Evolutionary conservation across 2,329 filamentous ascomycete species (phyloP).

Genomic region (Apiospora koreana): DNA sequence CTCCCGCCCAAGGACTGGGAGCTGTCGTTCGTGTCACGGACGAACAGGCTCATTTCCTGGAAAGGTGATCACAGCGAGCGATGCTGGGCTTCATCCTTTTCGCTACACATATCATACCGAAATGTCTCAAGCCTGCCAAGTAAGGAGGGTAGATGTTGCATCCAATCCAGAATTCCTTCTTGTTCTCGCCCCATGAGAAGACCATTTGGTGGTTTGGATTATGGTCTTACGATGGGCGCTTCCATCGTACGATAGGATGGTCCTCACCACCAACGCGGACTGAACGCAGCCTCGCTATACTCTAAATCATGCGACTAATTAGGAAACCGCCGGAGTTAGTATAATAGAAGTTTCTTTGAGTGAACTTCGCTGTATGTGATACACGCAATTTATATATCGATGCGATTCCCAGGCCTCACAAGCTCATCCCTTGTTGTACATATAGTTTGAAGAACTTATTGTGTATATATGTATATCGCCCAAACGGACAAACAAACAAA

Average conservation of each 20-base stretch:
- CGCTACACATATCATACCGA: background rate
- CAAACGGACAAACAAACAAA: background rate
- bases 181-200: background rate
- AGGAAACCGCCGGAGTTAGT: conserved; percentile 5
- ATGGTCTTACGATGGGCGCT: background rate
- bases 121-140: background rate
- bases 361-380: background rate
- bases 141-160: background rate
- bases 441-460: background rate
- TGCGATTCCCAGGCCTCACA: background rate
- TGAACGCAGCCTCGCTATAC: background rate
- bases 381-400: background rate
- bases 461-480: background rate
- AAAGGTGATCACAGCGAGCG: background rate
- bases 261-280: background rate
- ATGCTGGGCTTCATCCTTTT: background rate
- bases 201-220: background rate
- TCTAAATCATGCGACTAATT: background rate
- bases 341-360: background rate
- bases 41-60: background rate
- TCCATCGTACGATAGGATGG: background rate
- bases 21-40: background rate
- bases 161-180: background rate
- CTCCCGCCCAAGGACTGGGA: background rate
- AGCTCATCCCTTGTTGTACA: background rate